A percentile compares a stretch with the other conserved stretches of the same genome.
Evolutionary conservation across 768 basidiomycete genomes (phyloP).

Genomic region (Lactarius tabidus): DNA sequence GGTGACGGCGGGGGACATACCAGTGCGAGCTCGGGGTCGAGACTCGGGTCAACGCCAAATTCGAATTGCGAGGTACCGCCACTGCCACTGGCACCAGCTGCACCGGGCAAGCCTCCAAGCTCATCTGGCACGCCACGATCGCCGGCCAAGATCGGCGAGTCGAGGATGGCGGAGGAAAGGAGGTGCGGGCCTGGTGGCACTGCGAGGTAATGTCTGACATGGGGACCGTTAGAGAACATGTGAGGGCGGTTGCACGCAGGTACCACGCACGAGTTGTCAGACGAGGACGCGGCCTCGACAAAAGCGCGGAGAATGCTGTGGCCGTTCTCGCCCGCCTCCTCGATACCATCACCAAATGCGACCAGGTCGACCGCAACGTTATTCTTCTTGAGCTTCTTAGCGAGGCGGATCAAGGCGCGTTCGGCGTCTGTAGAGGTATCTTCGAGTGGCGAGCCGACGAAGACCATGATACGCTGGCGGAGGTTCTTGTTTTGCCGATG

Average conservation of each 20-base stretch:
- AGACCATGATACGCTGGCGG: constrained; percentile 91
- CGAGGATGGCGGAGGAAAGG: constrained; percentile 76
- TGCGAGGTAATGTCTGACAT: constrained; percentile 68
- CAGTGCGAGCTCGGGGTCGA: constrained; percentile 97
- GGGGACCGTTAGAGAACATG: neutral
- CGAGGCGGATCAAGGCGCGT: constrained; percentile 71
- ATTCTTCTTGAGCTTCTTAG: constrained; percentile 99
- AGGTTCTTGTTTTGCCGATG: constrained; percentile 98
- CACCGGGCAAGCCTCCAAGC: constrained; percentile 45
- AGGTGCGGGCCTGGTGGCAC: constrained; percentile 75
- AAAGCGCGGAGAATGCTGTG: constrained; percentile 72
- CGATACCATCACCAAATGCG: constrained; percentile 86
- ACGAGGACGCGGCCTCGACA: constrained; percentile 73
- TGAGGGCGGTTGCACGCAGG: neutral
- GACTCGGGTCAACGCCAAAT: constrained; percentile 90
- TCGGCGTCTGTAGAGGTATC: constrained; percentile 70
- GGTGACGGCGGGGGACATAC: constrained; percentile 40
- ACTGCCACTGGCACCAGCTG: constrained; percentile 39
- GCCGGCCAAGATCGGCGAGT: constrained; percentile 76
- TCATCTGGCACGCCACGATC: constrained; percentile 70
- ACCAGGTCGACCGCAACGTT: constrained; percentile 94
- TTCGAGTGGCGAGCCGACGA: constrained; percentile 85
- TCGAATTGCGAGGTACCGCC: constrained; percentile 45
- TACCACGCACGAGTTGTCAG: constrained; percentile 80
- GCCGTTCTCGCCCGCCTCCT: constrained; percentile 52